Base-by-base conservation (phyloP, 164 flowering plant genomes). In the Chloranthus sessilifolius region DNA sequence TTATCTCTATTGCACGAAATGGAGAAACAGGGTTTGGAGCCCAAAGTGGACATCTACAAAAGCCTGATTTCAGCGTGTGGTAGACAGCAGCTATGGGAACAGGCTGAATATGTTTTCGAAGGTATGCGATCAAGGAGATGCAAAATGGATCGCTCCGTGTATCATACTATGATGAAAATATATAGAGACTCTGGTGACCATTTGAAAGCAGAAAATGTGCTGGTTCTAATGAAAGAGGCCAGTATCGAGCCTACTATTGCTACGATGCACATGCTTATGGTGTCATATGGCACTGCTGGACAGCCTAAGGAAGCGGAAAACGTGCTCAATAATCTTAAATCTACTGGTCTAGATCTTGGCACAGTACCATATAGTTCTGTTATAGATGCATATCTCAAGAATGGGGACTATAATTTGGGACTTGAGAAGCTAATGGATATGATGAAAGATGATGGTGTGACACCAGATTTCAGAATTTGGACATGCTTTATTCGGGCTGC, bases 221-320 rank as follows among this genome's bases (percentile, higher is more conserved):
- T 88, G n/a, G 63, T 51, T 57, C 46, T 56, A 63, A 88, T 94
- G 99, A 86, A 74, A 67, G 84, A 81, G 50, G 72, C 67, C 1
- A 92, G 95, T 38, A 60, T 86, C 26, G 85, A 88, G 47, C 95
- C 99, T 44, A 72, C 79, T 4, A 44, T 71, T 64, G 95, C 96
- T 56, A 88, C 99, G 43, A 88, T 88, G 95, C 99, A 92, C 65
- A 71, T 92, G 75, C 89, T 88, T 57, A 83, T 92, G 91, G 73
- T 80, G 37, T 88, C 96, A 42, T 86, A 84, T 74, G 78, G 96
- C 43, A 75, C 76, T 61, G 85, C 92, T 45, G 92, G 95, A 19
- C 75, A 75, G 54, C 95, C 97, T 12, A 54, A 62, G 56, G 97
- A 81, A 64, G 95, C 97, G 47, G 97, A 88, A 65, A 70, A 74